Evolutionary conservation across 345 rosid genomes (phyloP).

Genomic region (Sonneratia caseolaris): DNA sequence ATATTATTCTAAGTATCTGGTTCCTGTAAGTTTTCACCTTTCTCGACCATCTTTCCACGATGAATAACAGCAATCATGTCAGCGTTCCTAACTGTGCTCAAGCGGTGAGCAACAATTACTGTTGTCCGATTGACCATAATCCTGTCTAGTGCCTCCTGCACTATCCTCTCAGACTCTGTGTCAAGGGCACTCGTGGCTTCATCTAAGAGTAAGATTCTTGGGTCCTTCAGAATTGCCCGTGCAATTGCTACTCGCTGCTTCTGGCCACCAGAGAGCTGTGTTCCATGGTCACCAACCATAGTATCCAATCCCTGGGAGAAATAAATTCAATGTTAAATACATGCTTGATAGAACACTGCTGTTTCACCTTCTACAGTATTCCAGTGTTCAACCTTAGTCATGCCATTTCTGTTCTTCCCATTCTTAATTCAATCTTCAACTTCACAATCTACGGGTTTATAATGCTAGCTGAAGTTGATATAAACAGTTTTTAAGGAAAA

Average conservation of each 20-base stretch:
- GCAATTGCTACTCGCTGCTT: slow-evolving; percentile 12
- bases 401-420: too few relatives aligned
- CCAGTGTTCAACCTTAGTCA: background rate
- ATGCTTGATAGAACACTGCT: background rate
- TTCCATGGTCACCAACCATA: slow-evolving; percentile 43
- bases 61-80: slow-evolving; percentile 30
- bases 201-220: slow-evolving; percentile 34
- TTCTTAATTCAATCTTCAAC: background rate
- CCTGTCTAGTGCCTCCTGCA: slow-evolving; percentile 35
- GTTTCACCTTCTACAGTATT: background rate
- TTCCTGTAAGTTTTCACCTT: slow-evolving; percentile 19
- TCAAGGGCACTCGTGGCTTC: slow-evolving; percentile 47
- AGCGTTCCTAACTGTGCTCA: slow-evolving; percentile 30
- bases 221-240: slow-evolving; percentile 34
- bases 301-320: slow-evolving; percentile 31
- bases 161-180: slow-evolving; percentile 32
- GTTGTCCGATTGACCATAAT: slow-evolving; percentile 37
- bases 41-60: slow-evolving; percentile 29
- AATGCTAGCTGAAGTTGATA: background rate
- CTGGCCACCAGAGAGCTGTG: slow-evolving; percentile 46
- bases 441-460: too few relatives aligned
- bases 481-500: background rate
- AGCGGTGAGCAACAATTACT: slow-evolving; percentile 30
- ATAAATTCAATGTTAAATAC: too few relatives aligned
- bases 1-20: too few relatives aligned